Percentiles rank a stretch among this genome's conserved stretches.
phyloP scores from a whole-genome alignment of 345 rosid genomes.

The Gossypium thurberi region DNA sequence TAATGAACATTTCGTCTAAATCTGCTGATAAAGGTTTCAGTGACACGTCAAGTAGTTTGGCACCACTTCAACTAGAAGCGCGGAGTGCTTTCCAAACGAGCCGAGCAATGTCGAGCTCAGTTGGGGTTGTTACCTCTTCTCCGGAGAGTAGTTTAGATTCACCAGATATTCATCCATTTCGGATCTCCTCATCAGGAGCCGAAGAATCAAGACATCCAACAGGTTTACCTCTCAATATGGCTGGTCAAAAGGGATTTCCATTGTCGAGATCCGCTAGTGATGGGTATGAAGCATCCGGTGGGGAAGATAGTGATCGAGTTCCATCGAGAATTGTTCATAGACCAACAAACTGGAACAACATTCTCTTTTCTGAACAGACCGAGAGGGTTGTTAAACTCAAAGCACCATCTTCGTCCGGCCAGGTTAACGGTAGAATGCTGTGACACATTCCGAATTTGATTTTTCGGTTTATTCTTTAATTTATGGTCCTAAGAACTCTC shows the following conservation, averaged over 20 bases:
- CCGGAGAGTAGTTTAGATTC: slow-evolving; percentile 98
- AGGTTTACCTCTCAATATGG: slow-evolving; percentile 42
- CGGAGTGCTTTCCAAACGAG: slow-evolving; percentile 92
- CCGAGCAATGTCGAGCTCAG: slow-evolving; percentile 71
- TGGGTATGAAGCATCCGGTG: slow-evolving; percentile 95
- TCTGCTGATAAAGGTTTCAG: slow-evolving; percentile 39
- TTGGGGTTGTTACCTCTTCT: slow-evolving; percentile 66
- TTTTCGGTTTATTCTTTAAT: slow-evolving; percentile 39
- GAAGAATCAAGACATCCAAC: slow-evolving; percentile 58
- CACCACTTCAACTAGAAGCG: slow-evolving; percentile 93
- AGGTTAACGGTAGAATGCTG: slow-evolving; percentile 30
- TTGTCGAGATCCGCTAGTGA: slow-evolving; percentile 86
- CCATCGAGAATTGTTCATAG: slow-evolving; percentile 66
- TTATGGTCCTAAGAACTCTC: slow-evolving; percentile 23
- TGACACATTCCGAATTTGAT: slow-evolving; percentile 18
- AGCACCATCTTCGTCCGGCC: slow-evolving; percentile 41
- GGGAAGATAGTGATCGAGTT: slow-evolving; percentile 93
- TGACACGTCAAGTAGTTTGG: slow-evolving; percentile 64
- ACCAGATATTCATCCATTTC: slow-evolving; percentile 82
- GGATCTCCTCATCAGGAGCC: slow-evolving; percentile 69
- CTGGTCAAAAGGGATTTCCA: slow-evolving; percentile 55
- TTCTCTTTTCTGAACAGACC: slow-evolving; percentile 41
- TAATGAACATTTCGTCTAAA: slow-evolving; percentile 32
- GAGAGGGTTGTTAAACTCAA: slow-evolving; percentile 41
- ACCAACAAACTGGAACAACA: slow-evolving; percentile 56